Evolutionary conservation across 1,284 basidiomycete species (phyloP).

Genomic region (Apiotrichum domesticum): DNA sequence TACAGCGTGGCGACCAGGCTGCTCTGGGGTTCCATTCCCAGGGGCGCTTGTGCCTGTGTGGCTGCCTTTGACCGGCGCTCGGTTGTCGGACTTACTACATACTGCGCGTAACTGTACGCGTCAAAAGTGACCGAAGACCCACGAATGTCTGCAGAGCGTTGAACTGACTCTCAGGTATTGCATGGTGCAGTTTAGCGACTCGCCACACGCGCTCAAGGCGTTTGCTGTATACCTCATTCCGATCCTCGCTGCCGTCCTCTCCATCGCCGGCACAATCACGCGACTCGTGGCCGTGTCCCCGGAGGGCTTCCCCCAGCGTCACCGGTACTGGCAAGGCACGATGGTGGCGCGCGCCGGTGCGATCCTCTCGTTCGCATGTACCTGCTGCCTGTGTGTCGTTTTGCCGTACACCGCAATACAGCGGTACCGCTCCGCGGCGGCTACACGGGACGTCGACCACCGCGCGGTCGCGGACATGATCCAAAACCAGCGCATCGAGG

Average conservation of each 20-base stretch:
- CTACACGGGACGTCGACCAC: not conserved
- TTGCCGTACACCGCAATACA: not conserved
- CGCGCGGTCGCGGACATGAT: constrained; percentile 1
- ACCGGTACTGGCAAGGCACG: not conserved
- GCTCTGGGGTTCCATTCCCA: too few species aligned
- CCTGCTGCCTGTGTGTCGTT: not conserved
- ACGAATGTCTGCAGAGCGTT: too few species aligned
- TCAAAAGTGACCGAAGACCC: not conserved
- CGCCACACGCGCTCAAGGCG: not conserved
- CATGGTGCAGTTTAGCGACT: not conserved
- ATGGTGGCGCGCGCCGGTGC: not conserved
- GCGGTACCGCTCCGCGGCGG: not conserved
- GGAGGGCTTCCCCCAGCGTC: not conserved
- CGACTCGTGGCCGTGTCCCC: not conserved
- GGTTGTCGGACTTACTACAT: not conserved
- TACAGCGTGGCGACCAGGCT: too few species aligned
- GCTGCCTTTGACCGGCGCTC: too few species aligned
- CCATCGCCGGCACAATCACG: not conserved
- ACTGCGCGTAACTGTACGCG: not conserved
- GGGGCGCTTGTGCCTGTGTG: too few species aligned
- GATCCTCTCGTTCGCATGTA: not conserved
- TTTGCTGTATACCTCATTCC: not conserved
- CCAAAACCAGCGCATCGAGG: not conserved
- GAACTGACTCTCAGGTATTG: not conserved
- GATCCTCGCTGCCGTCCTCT: not conserved